Evolutionary conservation across 306 rosid species (phyloP).

Genomic region (Trichosanthes cucumerina): DNA sequence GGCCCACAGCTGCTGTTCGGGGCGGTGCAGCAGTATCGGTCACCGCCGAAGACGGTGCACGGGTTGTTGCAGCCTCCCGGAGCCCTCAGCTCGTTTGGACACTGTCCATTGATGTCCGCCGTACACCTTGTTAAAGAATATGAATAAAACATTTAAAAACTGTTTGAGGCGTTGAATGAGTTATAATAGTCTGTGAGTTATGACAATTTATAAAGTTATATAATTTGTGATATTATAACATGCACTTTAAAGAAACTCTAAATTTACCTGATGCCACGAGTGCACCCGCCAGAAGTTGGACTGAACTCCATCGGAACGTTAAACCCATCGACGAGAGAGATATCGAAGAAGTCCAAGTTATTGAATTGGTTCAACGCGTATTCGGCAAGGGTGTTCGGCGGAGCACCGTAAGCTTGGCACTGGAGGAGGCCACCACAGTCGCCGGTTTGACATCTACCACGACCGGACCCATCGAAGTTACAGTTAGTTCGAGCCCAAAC

Average conservation of each 20-base stretch:
- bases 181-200: too few species aligned
- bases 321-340: slow-evolving; percentile 43
- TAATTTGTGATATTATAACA: too few species aligned
- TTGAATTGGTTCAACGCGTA: slow-evolving; percentile 28
- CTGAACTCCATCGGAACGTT: slow-evolving; percentile 30
- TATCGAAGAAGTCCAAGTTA: slow-evolving; percentile 39
- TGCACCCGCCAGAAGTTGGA: slow-evolving; percentile 21
- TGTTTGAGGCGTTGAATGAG: too few species aligned
- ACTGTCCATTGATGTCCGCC: slow-evolving; percentile 35
- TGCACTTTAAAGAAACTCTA: too few species aligned
- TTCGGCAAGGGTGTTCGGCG: slow-evolving; percentile 54
- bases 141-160: too few species aligned
- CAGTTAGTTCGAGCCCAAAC: slow-evolving; percentile 74
- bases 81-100: slow-evolving; percentile 31
- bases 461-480: slow-evolving; percentile 32
- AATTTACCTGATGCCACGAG: slow-evolving; percentile 13
- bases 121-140: slow-evolving; percentile 9
- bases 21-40: slow-evolving; percentile 31
- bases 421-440: slow-evolving; percentile 36
- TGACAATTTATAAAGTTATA: too few species aligned
- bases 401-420: slow-evolving; percentile 26
- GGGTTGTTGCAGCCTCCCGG: slow-evolving; percentile 45
- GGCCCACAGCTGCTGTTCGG: slow-evolving; percentile 20
- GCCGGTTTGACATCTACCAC: slow-evolving; percentile 43
- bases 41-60: slow-evolving; percentile 28